Base-by-base conservation (phyloP, 2,329 filamentous ascomycete genomes). In the Venturia nashicola region DNA sequence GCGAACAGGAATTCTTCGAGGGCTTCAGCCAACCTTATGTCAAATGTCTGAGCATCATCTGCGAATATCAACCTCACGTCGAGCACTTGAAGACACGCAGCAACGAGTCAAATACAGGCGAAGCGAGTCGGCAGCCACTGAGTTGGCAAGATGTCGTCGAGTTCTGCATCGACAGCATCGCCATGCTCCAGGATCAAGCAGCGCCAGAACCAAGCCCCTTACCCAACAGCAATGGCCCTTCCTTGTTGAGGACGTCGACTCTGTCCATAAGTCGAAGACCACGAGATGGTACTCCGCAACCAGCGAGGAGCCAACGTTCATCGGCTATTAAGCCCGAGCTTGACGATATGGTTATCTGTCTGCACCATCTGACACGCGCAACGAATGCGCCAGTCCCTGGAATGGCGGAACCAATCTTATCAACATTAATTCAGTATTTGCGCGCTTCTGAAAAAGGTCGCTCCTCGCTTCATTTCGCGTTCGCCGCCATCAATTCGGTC, bases 401-500 rank as follows among this genome's bases (percentile, higher is more conserved):
- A 57, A 80, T 80, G 65, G 82, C 82, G 51, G 77, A 82, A 65
- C 77, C 78, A 46, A 78, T 92, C 61, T 76, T 87, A 9, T 74
- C 77, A 48, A 76, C 80, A 3, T 77, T 87, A 32, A 70, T 88
- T 23, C 79, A 81, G 44, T 84, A 90, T 65, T 76, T 96, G 67
- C 80, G 80, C 59, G 78, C 83, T 61, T 82, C 82, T 43, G 78
- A 83, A 57, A 84, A 80, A 67, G 78, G 86, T 51, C 83, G 84
- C 57, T 83, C 82, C 68, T 76, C 86, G 61, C 89, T 91, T 68
- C 86, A 88, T 70, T 76, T 87, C 64, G 87, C 88, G 18, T 91
- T 97, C 71, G 85, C 84, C 54, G 82, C 86, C 54, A 79, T 97
- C 70, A 95, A 96, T 75, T 78, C 80, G 61, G 74, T 96, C 6